Conservation (phyloP, 2,329 filamentous ascomycete genomes). For the Fusarium fracticaudum region DNA sequence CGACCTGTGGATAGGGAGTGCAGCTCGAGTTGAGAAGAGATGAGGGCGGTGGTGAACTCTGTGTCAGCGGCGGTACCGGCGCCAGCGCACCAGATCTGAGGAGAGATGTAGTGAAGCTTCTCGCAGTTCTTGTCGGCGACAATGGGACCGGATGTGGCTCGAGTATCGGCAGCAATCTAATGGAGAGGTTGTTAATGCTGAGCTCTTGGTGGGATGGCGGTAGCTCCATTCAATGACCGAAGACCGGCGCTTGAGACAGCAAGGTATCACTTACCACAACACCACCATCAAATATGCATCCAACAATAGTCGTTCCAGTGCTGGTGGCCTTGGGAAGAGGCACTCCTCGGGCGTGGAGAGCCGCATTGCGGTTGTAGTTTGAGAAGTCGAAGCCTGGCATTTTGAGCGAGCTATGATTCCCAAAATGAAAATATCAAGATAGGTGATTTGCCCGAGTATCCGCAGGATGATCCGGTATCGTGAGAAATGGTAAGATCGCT, state of each 20-base stretch:
- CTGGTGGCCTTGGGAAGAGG: slow-evolving; percentile 97
- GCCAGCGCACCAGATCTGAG: slow-evolving; percentile 99
- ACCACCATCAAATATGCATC: slow-evolving; percentile 94
- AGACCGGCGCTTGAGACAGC: neutral
- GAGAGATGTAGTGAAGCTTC: slow-evolving; percentile 98
- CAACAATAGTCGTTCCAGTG: slow-evolving; percentile 98
- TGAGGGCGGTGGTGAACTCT: slow-evolving; percentile 98
- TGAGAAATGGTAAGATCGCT: slow-evolving; percentile 19
- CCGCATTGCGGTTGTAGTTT: slow-evolving; percentile 99
- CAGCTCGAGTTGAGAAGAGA: slow-evolving; percentile 98
- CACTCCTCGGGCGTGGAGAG: slow-evolving; percentile 91
- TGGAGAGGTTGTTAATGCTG: slow-evolving; percentile 28
- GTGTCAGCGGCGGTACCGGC: slow-evolving; percentile 98
- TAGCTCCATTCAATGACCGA: neutral
- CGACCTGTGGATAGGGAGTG: slow-evolving; percentile 96
- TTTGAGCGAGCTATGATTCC: slow-evolving; percentile 48
- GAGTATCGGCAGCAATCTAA: slow-evolving; percentile 95
- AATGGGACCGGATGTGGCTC: slow-evolving; percentile 96
- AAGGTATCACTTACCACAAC: slow-evolving; percentile 76
- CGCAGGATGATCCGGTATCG: slow-evolving; percentile 2
- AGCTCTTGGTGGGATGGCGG: slow-evolving; percentile 12
- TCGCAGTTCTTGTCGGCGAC: slow-evolving; percentile 99
- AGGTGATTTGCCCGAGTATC: neutral
- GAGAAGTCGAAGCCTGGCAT: slow-evolving; percentile 99
- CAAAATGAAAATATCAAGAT: slow-evolving; percentile 18